Evolutionary conservation across 768 basidiomycete species (phyloP).

Genomic region (Chalciporus piperatus): DNA sequence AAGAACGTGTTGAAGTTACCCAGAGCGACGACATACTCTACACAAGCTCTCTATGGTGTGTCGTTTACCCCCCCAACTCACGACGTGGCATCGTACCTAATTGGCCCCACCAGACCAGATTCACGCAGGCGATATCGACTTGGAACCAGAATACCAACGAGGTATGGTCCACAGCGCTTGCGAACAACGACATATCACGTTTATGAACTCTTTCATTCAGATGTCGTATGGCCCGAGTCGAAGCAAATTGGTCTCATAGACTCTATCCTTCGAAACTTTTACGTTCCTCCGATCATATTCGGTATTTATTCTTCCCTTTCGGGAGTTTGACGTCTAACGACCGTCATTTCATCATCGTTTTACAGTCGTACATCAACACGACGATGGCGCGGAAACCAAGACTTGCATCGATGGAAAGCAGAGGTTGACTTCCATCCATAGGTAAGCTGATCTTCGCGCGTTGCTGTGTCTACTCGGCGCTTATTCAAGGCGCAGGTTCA

Average conservation of each 20-base stretch:
- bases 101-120: slow-evolving; percentile 53
- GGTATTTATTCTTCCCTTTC: slow-evolving; percentile 33
- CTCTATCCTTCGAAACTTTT: slow-evolving; percentile 75
- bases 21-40: slow-evolving; percentile 60
- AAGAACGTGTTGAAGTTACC: slow-evolving; percentile 52
- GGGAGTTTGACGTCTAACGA: neutral
- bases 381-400: slow-evolving; percentile 64
- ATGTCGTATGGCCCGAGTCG: slow-evolving; percentile 74
- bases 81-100: neutral
- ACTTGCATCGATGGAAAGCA: slow-evolving; percentile 84
- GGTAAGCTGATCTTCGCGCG: slow-evolving; percentile 38
- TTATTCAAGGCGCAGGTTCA: slow-evolving; percentile 45
- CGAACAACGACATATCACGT: neutral
- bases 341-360: slow-evolving; percentile 10
- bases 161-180: slow-evolving; percentile 37
- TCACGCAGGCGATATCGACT: slow-evolving; percentile 56
- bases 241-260: slow-evolving; percentile 79
- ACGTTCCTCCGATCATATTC: slow-evolving; percentile 79
- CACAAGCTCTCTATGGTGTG: slow-evolving; percentile 57
- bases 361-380: slow-evolving; percentile 44
- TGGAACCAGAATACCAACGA: slow-evolving; percentile 79
- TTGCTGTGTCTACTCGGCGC: neutral
- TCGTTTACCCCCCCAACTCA: neutral
- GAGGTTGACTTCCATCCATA: slow-evolving; percentile 68
- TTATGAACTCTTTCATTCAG: slow-evolving; percentile 31